These are phyloP conservation scores for Scheffersomyces titani DNA, from an alignment of 1,139 yeast species.

Conservation along the genomic window DNA sequence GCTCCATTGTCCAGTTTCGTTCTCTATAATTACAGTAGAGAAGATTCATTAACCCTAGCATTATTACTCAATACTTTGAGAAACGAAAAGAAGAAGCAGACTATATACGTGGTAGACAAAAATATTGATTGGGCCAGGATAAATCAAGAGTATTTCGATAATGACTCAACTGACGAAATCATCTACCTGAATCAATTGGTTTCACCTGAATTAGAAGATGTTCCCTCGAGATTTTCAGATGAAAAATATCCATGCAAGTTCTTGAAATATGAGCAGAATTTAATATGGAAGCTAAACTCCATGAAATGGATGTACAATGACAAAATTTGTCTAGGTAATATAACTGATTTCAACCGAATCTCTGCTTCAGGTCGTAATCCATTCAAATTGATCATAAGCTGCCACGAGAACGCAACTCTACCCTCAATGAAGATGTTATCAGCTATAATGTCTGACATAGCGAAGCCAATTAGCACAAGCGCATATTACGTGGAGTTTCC, in stretches of 20 bases:
- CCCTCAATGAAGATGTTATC: conserved; percentile 23
- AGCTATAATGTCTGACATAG: conserved; percentile 14
- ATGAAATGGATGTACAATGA: conserved; percentile 30
- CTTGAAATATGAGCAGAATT: conserved; percentile 37
- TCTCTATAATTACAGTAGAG: conserved; percentile 28
- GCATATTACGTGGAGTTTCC: conserved; percentile 37
- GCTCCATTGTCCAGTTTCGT: conserved; percentile 37
- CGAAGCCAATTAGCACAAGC: conserved; percentile 5
- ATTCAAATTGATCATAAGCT: conserved; percentile 35
- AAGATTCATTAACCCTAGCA: conserved; percentile 14
- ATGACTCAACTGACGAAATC: conserved; percentile 2
- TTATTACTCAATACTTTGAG: conserved; percentile 12
- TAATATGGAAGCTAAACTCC: conserved; percentile 37
- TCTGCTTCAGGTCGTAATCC: conserved; percentile 6
- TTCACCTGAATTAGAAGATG: neutral
- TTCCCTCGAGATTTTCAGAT: neutral
- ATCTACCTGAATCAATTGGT: conserved; percentile 6
- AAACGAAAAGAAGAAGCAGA: conserved; percentile 5
- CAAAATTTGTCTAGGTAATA: conserved; percentile 33
- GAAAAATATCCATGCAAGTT: conserved; percentile 20
- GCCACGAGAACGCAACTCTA: conserved; percentile 35
- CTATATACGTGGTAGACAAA: conserved; percentile 10
- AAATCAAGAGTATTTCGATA: conserved; percentile 4
- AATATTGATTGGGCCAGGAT: conserved; percentile 9
- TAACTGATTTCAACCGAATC: conserved; percentile 31